phyloP scores from a whole-genome alignment of 768 basidiomycete species.

The Hortiboletus flavorubellus region DNA sequence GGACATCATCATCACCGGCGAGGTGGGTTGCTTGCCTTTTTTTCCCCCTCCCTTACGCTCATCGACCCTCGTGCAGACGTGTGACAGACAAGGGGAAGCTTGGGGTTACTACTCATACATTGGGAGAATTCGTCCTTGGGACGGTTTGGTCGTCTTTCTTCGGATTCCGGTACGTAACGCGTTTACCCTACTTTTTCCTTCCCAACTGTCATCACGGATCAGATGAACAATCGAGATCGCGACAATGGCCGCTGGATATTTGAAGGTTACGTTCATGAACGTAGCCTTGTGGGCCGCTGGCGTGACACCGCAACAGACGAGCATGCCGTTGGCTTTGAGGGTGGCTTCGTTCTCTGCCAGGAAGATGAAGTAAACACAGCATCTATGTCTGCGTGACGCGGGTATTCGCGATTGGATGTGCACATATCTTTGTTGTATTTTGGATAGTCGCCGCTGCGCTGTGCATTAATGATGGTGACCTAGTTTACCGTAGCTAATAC shows the following conservation, averaged over 20 bases:
- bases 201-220: conserved; percentile 16
- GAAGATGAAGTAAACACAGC: conserved; percentile 23
- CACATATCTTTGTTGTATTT: conserved; percentile 11
- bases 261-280: conserved; percentile 48
- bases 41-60: no score
- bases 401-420: conserved; percentile 15
- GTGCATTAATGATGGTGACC: conserved; percentile 11
- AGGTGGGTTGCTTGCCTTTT: conserved; percentile 33
- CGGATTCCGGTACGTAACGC: conserved; percentile 40
- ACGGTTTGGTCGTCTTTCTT: conserved; percentile 46
- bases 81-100: conserved; percentile 41
- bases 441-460: conserved; percentile 12
- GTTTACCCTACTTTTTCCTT: not conserved
- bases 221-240: conserved; percentile 34
- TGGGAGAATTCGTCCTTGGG: conserved; percentile 51
- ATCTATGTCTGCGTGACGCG: conserved; percentile 16
- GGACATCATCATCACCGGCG: conserved; percentile 52
- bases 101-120: conserved; percentile 48
- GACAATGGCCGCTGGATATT: conserved; percentile 47
- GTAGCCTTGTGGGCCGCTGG: conserved; percentile 53
- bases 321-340: conserved; percentile 44
- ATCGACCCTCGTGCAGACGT: conserved; percentile 32
- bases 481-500: conserved; percentile 10
- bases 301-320: conserved; percentile 44
- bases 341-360: conserved; percentile 45